These are phyloP conservation scores for Nematocida minor DNA, from an alignment of 371 early-diverging fungal species.

Conservation along the genomic window DNA sequence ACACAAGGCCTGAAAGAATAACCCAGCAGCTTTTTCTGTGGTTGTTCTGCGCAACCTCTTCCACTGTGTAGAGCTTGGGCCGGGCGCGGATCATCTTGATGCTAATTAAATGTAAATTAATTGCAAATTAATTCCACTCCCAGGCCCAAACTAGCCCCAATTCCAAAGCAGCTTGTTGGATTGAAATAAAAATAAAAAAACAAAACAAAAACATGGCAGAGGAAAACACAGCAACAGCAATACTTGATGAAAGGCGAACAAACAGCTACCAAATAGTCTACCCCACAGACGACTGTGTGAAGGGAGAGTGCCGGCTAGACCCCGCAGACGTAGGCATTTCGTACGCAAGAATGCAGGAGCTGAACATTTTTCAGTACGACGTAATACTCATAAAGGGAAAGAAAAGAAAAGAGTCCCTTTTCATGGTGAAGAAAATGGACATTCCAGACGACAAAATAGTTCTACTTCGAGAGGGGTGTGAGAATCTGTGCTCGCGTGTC, in stretches of 20 bases:
- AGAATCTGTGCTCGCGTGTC: slow-evolving; percentile 87
- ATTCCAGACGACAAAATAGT: slow-evolving; percentile 81
- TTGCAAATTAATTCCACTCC: not conserved
- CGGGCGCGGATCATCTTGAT: not conserved
- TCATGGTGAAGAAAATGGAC: slow-evolving; percentile 82
- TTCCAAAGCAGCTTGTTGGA: not conserved
- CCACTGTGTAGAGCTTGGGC: slow-evolving; percentile 32
- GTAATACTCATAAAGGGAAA: slow-evolving; percentile 86
- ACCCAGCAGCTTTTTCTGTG: slow-evolving; percentile 80
- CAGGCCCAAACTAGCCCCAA: slow-evolving; percentile 8
- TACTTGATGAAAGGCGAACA: slow-evolving; percentile 59
- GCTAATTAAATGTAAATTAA: not conserved
- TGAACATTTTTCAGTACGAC: slow-evolving; percentile 58
- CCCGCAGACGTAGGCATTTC: slow-evolving; percentile 55
- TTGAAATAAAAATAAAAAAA: slow-evolving; percentile 31
- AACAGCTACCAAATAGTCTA: slow-evolving; percentile 53
- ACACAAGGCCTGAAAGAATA: slow-evolving; percentile 78
- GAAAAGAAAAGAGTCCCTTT: slow-evolving; percentile 87
- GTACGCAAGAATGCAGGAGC: slow-evolving; percentile 39
- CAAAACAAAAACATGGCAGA: no score
- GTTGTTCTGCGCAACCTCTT: slow-evolving; percentile 74
- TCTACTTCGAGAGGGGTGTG: slow-evolving; percentile 75
- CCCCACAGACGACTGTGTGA: slow-evolving; percentile 10
- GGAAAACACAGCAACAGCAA: slow-evolving; percentile 60
- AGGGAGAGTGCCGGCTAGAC: slow-evolving; percentile 16